Evolutionary conservation across 1,139 yeast species (phyloP).

Genomic region (Hemisphaericaspora lyxosophila): DNA sequence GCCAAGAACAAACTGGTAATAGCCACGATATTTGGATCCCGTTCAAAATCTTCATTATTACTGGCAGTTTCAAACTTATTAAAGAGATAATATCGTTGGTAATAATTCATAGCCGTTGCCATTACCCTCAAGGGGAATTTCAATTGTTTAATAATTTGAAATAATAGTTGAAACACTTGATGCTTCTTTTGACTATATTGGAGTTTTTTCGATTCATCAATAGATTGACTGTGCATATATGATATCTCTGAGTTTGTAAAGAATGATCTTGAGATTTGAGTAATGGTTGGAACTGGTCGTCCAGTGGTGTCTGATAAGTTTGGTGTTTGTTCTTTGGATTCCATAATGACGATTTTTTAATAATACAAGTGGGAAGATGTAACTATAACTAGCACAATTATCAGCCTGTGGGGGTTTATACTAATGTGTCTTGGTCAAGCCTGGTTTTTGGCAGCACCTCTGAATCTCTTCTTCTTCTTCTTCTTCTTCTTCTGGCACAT

Average conservation of each 20-base stretch:
- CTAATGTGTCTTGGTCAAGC: too few relatives aligned
- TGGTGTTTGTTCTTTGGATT: conserved; percentile 11
- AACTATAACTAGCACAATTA: too few relatives aligned
- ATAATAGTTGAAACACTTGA: conserved; percentile 54
- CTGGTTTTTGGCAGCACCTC: too few relatives aligned
- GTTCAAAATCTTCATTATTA: conserved; percentile 20
- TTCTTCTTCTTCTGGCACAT: too few relatives aligned
- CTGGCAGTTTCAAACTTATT: conserved; percentile 50
- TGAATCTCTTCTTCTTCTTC: too few relatives aligned
- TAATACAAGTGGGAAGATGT: too few relatives aligned
- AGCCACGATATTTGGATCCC: conserved; percentile 55
- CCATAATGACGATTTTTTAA: conserved; percentile 2
- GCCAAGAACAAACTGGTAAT: conserved; percentile 77
- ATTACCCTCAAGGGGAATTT: conserved; percentile 68
- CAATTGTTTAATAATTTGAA: conserved; percentile 51
- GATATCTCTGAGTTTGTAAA: conserved; percentile 57
- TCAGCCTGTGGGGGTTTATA: too few relatives aligned
- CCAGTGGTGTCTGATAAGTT: conserved; percentile 6
- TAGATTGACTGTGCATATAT: conserved; percentile 51
- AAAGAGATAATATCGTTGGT: conserved; percentile 68
- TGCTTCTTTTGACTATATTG: conserved; percentile 52
- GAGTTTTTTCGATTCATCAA: conserved; percentile 48
- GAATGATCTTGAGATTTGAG: conserved; percentile 65
- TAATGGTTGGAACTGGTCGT: conserved; percentile 19
- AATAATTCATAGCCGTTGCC: conserved; percentile 68